Conservation (phyloP, 148 eudicot species). For the Cornus kousa region DNA sequence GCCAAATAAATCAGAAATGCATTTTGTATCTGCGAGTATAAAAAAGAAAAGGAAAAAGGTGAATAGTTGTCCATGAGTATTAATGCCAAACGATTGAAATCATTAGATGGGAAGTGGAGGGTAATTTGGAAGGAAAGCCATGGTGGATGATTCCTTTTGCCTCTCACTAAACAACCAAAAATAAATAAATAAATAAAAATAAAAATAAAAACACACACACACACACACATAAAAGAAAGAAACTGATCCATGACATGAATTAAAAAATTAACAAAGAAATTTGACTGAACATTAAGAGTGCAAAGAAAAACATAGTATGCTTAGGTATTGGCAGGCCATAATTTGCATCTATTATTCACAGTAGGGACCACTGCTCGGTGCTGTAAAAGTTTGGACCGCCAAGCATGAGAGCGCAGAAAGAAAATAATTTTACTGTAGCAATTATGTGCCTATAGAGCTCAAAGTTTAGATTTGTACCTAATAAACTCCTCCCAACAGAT, state of each 20-base stretch:
- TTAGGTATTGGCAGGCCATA: neutral
- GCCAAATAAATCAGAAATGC: conserved; percentile 4
- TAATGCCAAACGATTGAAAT: neutral
- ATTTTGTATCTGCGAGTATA: neutral
- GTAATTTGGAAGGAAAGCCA: neutral
- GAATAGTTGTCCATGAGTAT: conserved; percentile 13
- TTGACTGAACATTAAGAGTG: neutral
- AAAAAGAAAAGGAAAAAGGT: neutral
- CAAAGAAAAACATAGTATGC: neutral
- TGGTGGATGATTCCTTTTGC: too few species aligned
- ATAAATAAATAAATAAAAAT: too few species aligned
- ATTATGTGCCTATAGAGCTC: neutral
- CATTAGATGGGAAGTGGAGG: neutral
- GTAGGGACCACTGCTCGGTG: neutral
- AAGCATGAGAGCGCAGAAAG: neutral
- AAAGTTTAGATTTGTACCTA: neutral
- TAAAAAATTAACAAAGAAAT: too few species aligned
- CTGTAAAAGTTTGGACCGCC: neutral
- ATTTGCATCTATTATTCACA: neutral
- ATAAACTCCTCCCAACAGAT: neutral
- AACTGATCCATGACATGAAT: neutral
- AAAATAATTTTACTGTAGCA: neutral
- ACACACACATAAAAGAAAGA: too few species aligned
- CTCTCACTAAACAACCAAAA: too few species aligned
- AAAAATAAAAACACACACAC: too few species aligned